phyloP scores from a whole-genome alignment of 768 basidiomycete species.

The Suillus subluteus region DNA sequence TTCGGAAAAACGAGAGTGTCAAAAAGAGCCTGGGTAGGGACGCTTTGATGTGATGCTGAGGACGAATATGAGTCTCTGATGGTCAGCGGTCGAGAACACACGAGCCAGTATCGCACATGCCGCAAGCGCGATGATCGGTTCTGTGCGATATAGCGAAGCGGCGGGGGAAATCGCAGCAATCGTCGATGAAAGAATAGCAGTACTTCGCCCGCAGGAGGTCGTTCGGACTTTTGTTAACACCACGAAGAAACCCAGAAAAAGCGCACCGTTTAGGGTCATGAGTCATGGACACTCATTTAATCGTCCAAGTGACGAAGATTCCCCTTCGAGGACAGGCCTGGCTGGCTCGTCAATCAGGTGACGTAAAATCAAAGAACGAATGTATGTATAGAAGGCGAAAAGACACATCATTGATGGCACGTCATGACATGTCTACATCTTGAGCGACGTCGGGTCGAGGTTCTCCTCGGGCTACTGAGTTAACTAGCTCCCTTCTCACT shows the following conservation, averaged over 20 bases:
- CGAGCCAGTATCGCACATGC: background rate
- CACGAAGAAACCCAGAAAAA: background rate
- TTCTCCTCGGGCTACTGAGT: constrained; percentile 85
- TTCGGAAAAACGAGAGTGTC: background rate
- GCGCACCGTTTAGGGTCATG: background rate
- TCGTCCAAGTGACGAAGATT: background rate
- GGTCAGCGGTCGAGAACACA: background rate
- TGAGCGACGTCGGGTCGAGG: constrained; percentile 65
- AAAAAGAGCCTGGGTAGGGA: background rate
- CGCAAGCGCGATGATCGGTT: background rate
- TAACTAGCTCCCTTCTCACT: constrained; percentile 87
- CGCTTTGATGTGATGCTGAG: background rate
- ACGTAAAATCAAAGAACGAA: background rate
- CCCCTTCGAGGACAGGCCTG: background rate
- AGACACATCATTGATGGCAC: background rate
- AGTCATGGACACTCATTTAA: background rate
- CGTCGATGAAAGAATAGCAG: too few relatives aligned
- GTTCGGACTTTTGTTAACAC: background rate
- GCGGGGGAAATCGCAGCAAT: background rate
- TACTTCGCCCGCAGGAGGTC: background rate
- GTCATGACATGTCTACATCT: constrained; percentile 66
- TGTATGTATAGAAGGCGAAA: background rate
- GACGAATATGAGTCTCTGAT: background rate
- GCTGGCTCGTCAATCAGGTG: too few relatives aligned
- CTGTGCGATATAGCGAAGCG: background rate